Conservation (phyloP, 2,329 filamentous ascomycete species). For the Exophiala oligosperma region DNA sequence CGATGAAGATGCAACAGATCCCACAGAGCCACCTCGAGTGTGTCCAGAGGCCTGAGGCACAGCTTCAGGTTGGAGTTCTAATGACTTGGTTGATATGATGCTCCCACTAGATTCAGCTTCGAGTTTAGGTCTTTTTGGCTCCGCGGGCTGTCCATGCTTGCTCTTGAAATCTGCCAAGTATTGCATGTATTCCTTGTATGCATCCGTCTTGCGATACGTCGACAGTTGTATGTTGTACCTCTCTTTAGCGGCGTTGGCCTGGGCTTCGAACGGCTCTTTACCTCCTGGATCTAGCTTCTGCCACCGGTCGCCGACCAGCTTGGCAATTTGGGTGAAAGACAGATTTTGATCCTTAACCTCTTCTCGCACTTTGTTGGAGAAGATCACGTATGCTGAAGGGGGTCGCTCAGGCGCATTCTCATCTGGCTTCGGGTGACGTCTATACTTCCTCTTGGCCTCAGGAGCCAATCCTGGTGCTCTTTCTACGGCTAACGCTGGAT, state of each 20-base stretch:
- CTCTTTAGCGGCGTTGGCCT: conserved; percentile 72
- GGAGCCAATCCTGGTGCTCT: conserved; percentile 9
- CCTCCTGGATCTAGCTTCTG: conserved; percentile 66
- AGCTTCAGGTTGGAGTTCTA: conserved; percentile 16
- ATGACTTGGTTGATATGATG: conserved; percentile 26
- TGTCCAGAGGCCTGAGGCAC: conserved; percentile 14
- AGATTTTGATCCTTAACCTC: conserved; percentile 70
- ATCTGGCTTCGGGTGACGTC: conserved; percentile 58
- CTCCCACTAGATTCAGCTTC: conserved; percentile 38
- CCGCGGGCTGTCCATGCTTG: conserved; percentile 54
- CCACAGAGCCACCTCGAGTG: conserved; percentile 24
- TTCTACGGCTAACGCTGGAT: conserved; percentile 8
- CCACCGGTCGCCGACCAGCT: conserved; percentile 79
- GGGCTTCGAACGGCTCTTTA: conserved; percentile 71
- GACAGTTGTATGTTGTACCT: conserved; percentile 71
- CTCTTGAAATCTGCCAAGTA: conserved; percentile 79
- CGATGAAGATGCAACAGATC: conserved; percentile 24
- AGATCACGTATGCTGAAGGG: conserved; percentile 80
- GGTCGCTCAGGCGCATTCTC: conserved; percentile 78
- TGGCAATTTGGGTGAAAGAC: conserved; percentile 81
- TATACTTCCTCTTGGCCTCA: conserved; percentile 31
- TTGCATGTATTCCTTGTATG: conserved; percentile 67
- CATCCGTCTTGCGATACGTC: conserved; percentile 74
- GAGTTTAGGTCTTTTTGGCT: conserved; percentile 46
- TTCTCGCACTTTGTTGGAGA: conserved; percentile 76